phyloP scores from a whole-genome alignment of 345 rosid genomes.

The Ailanthus altissimus region DNA sequence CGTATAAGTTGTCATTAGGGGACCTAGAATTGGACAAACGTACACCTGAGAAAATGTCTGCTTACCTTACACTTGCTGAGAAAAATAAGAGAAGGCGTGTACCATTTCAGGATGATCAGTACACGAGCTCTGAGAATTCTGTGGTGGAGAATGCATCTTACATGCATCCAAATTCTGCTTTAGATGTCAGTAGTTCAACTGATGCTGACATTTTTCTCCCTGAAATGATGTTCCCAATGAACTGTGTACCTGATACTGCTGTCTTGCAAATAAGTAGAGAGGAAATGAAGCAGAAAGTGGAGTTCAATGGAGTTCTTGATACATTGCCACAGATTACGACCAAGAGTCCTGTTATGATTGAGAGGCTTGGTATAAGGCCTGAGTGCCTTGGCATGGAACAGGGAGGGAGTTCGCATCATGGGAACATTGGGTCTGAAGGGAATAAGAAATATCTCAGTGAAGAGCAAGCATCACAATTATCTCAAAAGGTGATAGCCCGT shows the following conservation, averaged over 20 bases:
- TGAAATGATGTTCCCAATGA: conserved; percentile 70
- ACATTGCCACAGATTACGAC: conserved; percentile 62
- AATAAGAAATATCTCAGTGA: conserved; percentile 53
- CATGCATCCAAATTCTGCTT: conserved; percentile 42
- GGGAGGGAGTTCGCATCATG: conserved; percentile 60
- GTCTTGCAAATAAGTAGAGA: conserved; percentile 44
- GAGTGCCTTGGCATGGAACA: conserved; percentile 65
- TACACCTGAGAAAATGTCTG: conserved; percentile 74
- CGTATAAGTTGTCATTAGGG: conserved; percentile 51
- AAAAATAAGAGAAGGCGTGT: conserved; percentile 76
- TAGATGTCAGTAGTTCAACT: conserved; percentile 42
- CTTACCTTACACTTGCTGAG: conserved; percentile 54
- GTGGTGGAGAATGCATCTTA: conserved; percentile 35
- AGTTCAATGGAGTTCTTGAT: conserved; percentile 72
- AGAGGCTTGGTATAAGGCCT: conserved; percentile 84
- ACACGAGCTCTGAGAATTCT: conserved; percentile 31
- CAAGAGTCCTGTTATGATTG: conserved; percentile 72
- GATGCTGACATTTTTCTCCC: conserved; percentile 77
- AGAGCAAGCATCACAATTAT: conserved; percentile 68
- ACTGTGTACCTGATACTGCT: conserved; percentile 84
- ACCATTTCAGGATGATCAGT: conserved; percentile 50
- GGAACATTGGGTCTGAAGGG: conserved; percentile 52
- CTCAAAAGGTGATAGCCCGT: conserved; percentile 66
- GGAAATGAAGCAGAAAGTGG: conserved; percentile 47
- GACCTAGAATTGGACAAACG: conserved; percentile 72